Evolutionary conservation across 1,284 basidiomycete genomes (phyloP).

Genomic region (Fistulina hepatica): DNA sequence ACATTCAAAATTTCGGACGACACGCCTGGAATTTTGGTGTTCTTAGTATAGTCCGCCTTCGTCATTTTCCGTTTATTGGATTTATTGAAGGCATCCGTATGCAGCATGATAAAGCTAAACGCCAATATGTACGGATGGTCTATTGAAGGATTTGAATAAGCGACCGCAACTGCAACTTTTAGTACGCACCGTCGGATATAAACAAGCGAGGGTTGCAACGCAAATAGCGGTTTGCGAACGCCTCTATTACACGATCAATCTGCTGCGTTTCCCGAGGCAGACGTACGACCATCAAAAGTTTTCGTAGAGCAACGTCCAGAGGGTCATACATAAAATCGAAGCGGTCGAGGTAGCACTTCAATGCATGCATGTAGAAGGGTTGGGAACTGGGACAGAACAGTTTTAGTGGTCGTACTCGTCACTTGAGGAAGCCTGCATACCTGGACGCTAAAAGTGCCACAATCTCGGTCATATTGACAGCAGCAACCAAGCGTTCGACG

Average conservation of each 20-base stretch:
- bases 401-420: slow-evolving; percentile 6
- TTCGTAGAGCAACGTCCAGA: slow-evolving; percentile 86
- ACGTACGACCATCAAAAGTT: slow-evolving; percentile 83
- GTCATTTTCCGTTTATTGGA: slow-evolving; percentile 98
- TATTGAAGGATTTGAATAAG: slow-evolving; percentile 20
- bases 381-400: slow-evolving; percentile 44
- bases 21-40: slow-evolving; percentile 83
- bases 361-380: slow-evolving; percentile 58
- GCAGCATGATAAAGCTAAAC: slow-evolving; percentile 98
- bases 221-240: slow-evolving; percentile 81
- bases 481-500: slow-evolving; percentile 48
- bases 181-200: slow-evolving; percentile 54
- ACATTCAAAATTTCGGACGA: slow-evolving; percentile 80
- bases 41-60: slow-evolving; percentile 86
- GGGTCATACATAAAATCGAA: slow-evolving; percentile 81
- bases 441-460: slow-evolving; percentile 72
- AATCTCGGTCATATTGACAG: slow-evolving; percentile 68
- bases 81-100: slow-evolving; percentile 97
- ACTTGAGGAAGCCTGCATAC: slow-evolving; percentile 30
- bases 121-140: slow-evolving; percentile 96
- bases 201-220: slow-evolving; percentile 82
- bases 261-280: slow-evolving; percentile 96
- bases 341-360: slow-evolving; percentile 62
- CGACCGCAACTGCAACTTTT: background rate
- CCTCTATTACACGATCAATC: slow-evolving; percentile 95